Conservation (phyloP, 1,139 yeast genomes). For the Candida frijolesensis region DNA sequence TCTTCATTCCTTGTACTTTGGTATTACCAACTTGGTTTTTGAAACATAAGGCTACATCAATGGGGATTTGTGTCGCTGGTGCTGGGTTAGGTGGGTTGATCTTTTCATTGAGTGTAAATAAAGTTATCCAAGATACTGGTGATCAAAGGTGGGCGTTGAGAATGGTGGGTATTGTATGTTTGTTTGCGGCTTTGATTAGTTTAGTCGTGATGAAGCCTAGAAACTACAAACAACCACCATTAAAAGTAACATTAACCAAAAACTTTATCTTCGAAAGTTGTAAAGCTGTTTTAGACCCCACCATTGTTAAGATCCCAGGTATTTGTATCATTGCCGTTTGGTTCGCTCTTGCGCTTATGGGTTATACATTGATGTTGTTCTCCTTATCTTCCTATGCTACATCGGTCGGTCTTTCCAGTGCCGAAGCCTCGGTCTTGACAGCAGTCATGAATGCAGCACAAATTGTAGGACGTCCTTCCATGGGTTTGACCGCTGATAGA, state of each 20-base stretch:
- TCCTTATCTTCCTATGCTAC: slow-evolving; percentile 64
- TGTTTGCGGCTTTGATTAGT: slow-evolving; percentile 37
- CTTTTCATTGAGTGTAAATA: slow-evolving; percentile 51
- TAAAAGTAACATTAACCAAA: slow-evolving; percentile 22
- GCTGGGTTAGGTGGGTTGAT: slow-evolving; percentile 69
- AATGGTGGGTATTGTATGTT: slow-evolving; percentile 54
- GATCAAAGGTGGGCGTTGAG: slow-evolving; percentile 69
- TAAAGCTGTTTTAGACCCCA: slow-evolving; percentile 29
- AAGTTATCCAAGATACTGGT: slow-evolving; percentile 51
- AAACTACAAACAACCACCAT: slow-evolving; percentile 33
- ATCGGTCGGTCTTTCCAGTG: slow-evolving; percentile 54
- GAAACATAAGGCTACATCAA: slow-evolving; percentile 56
- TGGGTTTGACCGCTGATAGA: slow-evolving; percentile 60
- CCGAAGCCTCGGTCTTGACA: slow-evolving; percentile 61
- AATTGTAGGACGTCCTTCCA: slow-evolving; percentile 62
- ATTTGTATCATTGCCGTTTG: slow-evolving; percentile 51
- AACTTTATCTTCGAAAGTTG: slow-evolving; percentile 23
- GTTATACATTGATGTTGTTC: slow-evolving; percentile 61
- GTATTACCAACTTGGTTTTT: slow-evolving; percentile 67
- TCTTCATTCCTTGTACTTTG: slow-evolving; percentile 61
- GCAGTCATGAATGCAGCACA: slow-evolving; percentile 68
- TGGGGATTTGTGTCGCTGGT: slow-evolving; percentile 63
- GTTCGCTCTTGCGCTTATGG: slow-evolving; percentile 58
- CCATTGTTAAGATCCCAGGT: slow-evolving; percentile 37
- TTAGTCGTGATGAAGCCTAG: slow-evolving; percentile 49